Evolutionary conservation across 441 rosid genomes (phyloP).

Genomic region (Erysimum pusillum): DNA sequence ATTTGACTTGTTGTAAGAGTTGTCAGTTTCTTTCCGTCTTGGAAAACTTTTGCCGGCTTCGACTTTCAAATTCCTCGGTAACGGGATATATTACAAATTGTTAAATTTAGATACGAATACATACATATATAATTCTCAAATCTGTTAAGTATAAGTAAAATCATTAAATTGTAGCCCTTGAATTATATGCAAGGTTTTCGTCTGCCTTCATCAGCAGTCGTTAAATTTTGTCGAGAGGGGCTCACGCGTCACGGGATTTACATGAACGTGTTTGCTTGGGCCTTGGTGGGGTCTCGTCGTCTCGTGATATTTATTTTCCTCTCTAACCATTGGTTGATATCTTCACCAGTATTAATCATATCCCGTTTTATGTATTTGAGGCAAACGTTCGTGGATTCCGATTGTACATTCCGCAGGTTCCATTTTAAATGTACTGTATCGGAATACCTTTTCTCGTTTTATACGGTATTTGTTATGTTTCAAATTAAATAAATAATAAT

Average conservation of each 20-base stretch:
- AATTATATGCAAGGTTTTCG: neutral
- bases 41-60: constrained; percentile 10
- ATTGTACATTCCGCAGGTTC: neutral
- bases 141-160: neutral
- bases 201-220: neutral
- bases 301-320: constrained; percentile 37
- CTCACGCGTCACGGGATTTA: constrained; percentile 39
- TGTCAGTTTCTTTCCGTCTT: neutral
- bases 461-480: neutral
- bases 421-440: neutral
- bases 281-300: constrained; percentile 30
- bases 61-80: constrained; percentile 1
- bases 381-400: neutral
- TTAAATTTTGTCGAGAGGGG: constrained; percentile 20
- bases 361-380: neutral
- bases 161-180: neutral
- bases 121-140: neutral
- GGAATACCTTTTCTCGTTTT: neutral
- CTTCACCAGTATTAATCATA: neutral
- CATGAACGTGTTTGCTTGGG: constrained; percentile 29
- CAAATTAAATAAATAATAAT: neutral
- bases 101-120: neutral
- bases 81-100: neutral
- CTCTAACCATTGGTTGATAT: constrained; percentile 5
- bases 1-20: constrained; percentile 7